Conservation (phyloP, 164 flowering plant genomes). For the Piper longum region DNA sequence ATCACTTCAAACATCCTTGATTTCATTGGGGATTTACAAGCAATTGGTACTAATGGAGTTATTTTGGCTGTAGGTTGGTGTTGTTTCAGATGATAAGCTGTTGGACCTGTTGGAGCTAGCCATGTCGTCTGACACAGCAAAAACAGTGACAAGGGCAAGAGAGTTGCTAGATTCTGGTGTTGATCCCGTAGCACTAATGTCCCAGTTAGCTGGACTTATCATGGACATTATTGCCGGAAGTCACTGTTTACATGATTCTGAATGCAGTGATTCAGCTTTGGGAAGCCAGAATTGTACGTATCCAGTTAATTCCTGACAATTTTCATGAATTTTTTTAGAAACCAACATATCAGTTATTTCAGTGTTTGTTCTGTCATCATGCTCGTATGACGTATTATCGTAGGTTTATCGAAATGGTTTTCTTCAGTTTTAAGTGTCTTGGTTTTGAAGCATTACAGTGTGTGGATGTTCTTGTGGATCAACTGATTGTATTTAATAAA, state of each 20-base stretch:
- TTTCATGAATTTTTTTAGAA: not conserved
- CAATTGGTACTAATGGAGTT: conserved; percentile 1
- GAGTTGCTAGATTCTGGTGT: conserved; percentile 85
- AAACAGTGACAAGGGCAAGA: conserved; percentile 85
- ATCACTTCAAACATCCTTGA: too few species aligned
- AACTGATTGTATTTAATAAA: not conserved
- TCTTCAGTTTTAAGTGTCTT: not conserved
- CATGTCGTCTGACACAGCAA: conserved; percentile 89
- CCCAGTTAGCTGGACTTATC: conserved; percentile 89
- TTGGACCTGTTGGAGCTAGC: conserved; percentile 87
- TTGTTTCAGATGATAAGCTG: conserved; percentile 85
- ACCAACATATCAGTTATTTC: not conserved
- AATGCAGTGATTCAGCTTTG: conserved; percentile 25
- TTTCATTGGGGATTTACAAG: too few species aligned
- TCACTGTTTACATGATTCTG: conserved; percentile 35
- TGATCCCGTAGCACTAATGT: conserved; percentile 89
- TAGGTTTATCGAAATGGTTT: not conserved
- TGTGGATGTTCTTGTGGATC: not conserved
- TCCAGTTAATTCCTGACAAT: not conserved
- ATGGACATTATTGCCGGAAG: conserved; percentile 97
- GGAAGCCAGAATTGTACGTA: conserved; percentile 64
- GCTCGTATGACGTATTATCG: not conserved
- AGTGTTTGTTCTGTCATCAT: not conserved
- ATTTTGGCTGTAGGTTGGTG: conserved; percentile 51
- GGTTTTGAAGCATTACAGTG: not conserved